A percentile compares a stretch with the other conserved stretches of the same genome.
Evolutionary conservation across 371 early-diverging fungal species (phyloP).

Genomic region (Apophysomyces sp.): DNA sequence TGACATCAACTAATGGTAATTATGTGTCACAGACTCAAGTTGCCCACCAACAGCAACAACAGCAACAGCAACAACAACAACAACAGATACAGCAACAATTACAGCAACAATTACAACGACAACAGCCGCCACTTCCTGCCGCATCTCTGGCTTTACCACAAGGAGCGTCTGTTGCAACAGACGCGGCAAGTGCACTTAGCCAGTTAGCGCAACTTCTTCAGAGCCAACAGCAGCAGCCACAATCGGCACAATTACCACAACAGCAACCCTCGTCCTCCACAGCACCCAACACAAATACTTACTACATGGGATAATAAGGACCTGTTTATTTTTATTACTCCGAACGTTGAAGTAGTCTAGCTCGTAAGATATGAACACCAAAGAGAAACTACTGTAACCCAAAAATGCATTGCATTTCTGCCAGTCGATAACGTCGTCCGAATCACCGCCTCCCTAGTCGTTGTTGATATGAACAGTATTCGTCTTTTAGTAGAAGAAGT

Average conservation of each 20-base stretch:
- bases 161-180: conserved; percentile 1
- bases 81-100: neutral
- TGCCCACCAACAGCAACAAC: conserved; percentile 16
- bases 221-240: conserved; percentile 19
- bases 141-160: conserved; percentile 1
- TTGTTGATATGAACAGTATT: no score
- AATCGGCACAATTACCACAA: conserved; percentile 6
- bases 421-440: no score
- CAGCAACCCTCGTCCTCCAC: neutral
- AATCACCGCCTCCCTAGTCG: no score
- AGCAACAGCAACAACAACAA: conserved; percentile 9
- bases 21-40: conserved; percentile 10
- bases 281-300: neutral
- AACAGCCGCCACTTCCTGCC: neutral
- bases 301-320: neutral
- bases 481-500: no score
- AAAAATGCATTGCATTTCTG: no score
- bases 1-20: neutral
- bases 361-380: no score
- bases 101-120: conserved; percentile 2
- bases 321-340: no score
- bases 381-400: no score
- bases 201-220: conserved; percentile 23
- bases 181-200: conserved; percentile 6
- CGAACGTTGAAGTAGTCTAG: no score